These are phyloP conservation scores for Staphylotrichum longicolle DNA, from an alignment of 495 filamentous ascomycete genomes.

Conservation along the genomic window DNA sequence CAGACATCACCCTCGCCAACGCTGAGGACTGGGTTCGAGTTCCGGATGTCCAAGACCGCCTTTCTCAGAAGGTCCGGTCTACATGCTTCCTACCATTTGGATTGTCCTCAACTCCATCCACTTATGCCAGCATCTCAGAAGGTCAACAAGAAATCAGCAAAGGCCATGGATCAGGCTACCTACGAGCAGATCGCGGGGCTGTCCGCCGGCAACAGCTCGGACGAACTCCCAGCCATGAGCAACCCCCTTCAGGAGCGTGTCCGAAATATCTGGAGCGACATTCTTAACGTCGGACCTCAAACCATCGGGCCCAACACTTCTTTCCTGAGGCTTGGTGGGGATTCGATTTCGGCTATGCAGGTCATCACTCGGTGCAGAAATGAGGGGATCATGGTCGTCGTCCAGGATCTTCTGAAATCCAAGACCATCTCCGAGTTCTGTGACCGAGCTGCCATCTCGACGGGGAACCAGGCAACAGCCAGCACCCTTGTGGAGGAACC, in stretches of 20 bases:
- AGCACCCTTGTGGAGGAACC: background rate
- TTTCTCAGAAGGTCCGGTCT: constrained; percentile 28
- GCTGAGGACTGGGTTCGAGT: background rate
- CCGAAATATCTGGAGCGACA: constrained; percentile 46
- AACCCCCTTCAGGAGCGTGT: background rate
- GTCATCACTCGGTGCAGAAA: constrained; percentile 23
- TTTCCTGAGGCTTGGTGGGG: constrained; percentile 34
- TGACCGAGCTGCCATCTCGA: constrained; percentile 12
- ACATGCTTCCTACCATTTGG: constrained; percentile 59
- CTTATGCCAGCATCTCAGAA: constrained; percentile 50
- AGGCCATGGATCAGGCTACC: constrained; percentile 17
- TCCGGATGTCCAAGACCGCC: background rate
- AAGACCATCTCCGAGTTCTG: constrained; percentile 23
- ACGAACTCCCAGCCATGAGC: background rate
- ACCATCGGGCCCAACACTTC: constrained; percentile 27
- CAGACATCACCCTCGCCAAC: constrained; percentile 3
- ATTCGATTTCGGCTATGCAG: constrained; percentile 36
- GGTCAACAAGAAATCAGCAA: constrained; percentile 54
- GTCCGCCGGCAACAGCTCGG: constrained; percentile 1
- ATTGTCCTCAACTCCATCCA: constrained; percentile 51
- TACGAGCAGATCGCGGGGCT: constrained; percentile 17
- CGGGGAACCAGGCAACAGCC: background rate
- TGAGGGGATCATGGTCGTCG: constrained; percentile 18
- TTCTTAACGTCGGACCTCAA: constrained; percentile 47
- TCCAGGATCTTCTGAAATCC: constrained; percentile 25